Evolutionary conservation across 83 land plant species (phyloP), one percentile per base, ranked within the genome.

Genomic region (Picea abies): DNA sequence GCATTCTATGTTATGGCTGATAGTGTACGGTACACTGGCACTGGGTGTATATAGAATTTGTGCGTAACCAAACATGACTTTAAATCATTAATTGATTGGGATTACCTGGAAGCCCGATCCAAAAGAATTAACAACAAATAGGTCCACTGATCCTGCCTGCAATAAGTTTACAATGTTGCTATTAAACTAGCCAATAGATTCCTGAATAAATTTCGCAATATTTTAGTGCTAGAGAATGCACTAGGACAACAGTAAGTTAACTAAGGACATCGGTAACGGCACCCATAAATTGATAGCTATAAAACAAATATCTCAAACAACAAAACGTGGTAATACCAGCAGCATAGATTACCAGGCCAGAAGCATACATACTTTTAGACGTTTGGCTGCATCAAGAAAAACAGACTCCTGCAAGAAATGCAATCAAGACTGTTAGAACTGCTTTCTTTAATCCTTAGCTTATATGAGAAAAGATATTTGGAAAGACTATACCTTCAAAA

Each of bases 111-210:
- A 93, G 58, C 91, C 90, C 72, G 99, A 97, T 72, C 98, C 99
- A 84, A 95, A 92, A 29, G 99, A 90, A 72, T 97, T 97, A 80
- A 97, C 99, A 69, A 97, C 99, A 87, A 97, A 97, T 60, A 97
- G 84, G 84, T 97, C 99, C 22, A 92, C 82, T 58, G 90, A 69
- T 69, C 91, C 94, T 44, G 94, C 93, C 94, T 97, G 86, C 83
- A 79, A 17, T 17, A 37, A 65, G 60, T 47, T 66, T 16, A 23
- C 66, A 58, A 37, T 14, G 52, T n/a, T 52, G 16, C 16, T 25
- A 78, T 56, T 60, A 58, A 78, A 25, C 63, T 23, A 78, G 63
- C 15, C 20, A 78, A 4, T 72, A 19, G 3, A 20, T 7, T 19
- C 37, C 44, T 41, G 56, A 72, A 41, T 72, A n/a, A 72, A 14